Evolutionary conservation across 495 filamentous ascomycete genomes (phyloP), one percentile per base, ranked within the genome.

Genomic region (Lasiosphaeriaceae sp.): DNA sequence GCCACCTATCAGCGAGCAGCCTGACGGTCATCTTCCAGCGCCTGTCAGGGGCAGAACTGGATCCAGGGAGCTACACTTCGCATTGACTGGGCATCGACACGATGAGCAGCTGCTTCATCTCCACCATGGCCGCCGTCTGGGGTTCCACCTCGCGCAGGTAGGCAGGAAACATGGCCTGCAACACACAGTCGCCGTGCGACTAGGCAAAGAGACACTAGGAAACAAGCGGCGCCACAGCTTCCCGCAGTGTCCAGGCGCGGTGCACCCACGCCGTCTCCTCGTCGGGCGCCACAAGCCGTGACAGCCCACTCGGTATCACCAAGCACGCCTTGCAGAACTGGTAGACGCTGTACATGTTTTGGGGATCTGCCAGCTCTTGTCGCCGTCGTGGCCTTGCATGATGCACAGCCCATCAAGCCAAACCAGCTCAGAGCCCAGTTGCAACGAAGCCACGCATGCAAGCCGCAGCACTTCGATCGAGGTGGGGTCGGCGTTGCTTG

Each of bases 351-450:
- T 41, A 24, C 50, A 52, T 52, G 2, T 22, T 26, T n/a, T 52
- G 29, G n/a, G n/a, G 19, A 52, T 52, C 35, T 52, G 50, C 50
- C 50, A 52, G 31, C 19, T 24, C 35, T 52, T 52, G 50, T 52
- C 50, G 8, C 7, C 31, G 14, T 52, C 35, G 21, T 43, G 12
- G 2, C 17, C 35, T 24, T 52, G 50, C 50, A 41, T 39, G 50
- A 52, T 52, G 50, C 50, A 52, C 20, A 52, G 35, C 19, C 50
- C 16, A 31, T 52, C 50, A n/a, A 52, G 29, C 50, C 50, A 52
- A 16, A 52, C n/a, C 22, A 41, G 21, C 8, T 43, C 29, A 31
- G 5, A 17, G 16, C 22, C 22, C n/a, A 41, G 16, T 4, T 41
- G 3, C 12, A 52, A 34, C 16, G 50, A 11, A 3, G 50, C 50